phyloP scores from a whole-genome alignment of 1,284 basidiomycete species.

The Coniferiporia sulphurascens region DNA sequence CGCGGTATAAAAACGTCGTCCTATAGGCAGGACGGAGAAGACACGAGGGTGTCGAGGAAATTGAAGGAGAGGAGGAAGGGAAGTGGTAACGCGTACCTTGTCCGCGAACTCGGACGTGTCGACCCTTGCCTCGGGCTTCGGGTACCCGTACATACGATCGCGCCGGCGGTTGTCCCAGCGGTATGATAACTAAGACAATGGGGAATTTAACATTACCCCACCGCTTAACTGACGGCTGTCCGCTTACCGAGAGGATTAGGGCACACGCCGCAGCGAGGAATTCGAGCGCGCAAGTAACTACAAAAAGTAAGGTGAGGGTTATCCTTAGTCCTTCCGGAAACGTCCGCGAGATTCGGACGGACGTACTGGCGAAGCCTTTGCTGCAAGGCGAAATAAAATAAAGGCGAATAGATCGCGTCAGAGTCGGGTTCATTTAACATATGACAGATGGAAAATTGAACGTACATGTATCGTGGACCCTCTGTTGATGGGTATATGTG shows the following conservation, averaged over 20 bases:
- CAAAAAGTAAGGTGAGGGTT: background rate
- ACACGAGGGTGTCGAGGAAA: no score
- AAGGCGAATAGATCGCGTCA: background rate
- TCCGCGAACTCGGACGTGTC: constrained; percentile 66
- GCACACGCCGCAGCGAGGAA: constrained; percentile 54
- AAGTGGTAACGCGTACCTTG: constrained; percentile 34
- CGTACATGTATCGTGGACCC: constrained; percentile 57
- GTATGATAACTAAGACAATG: constrained; percentile 51
- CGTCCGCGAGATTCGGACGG: background rate
- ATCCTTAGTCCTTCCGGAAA: background rate
- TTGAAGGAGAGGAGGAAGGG: no score
- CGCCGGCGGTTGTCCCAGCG: constrained; percentile 54
- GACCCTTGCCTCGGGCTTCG: constrained; percentile 44
- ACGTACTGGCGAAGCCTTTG: constrained; percentile 56
- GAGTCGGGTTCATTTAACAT: background rate
- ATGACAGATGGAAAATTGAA: constrained; percentile 20
- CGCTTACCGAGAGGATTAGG: constrained; percentile 47
- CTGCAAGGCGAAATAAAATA: constrained; percentile 36
- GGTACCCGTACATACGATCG: constrained; percentile 50
- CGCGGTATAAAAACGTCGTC: no score
- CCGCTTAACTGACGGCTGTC: background rate
- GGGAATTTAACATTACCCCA: no score
- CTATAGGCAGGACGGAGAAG: no score
- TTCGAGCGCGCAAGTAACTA: constrained; percentile 51
- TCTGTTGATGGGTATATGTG: constrained; percentile 64